phyloP scores from a whole-genome alignment of 192 early-diverging fungal genomes.

The Cetraspora pellucida region DNA sequence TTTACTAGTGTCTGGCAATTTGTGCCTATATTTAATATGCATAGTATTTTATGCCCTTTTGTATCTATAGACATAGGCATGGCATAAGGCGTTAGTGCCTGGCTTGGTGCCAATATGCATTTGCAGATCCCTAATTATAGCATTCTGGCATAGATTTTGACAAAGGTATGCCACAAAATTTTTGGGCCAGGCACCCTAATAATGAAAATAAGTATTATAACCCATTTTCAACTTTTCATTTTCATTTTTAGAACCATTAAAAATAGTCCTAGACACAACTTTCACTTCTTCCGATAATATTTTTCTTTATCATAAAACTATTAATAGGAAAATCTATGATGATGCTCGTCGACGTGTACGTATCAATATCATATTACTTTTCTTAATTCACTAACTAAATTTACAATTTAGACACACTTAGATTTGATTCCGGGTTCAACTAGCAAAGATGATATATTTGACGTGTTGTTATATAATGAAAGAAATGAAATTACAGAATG shows the following conservation, averaged over 20 bases:
- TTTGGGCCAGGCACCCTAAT: background rate
- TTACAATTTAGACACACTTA: constrained; percentile 30
- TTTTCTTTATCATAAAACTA: constrained; percentile 60
- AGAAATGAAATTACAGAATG: constrained; percentile 54
- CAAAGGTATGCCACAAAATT: too few relatives aligned
- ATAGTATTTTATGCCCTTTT: too few relatives aligned
- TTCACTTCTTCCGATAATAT: constrained; percentile 36
- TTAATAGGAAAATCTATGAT: constrained; percentile 51
- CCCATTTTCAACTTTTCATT: too few relatives aligned
- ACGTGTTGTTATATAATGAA: constrained; percentile 58
- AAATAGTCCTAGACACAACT: constrained; percentile 47
- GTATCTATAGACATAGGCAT: too few relatives aligned
- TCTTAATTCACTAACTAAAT: background rate
- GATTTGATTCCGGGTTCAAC: background rate
- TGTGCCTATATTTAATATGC: too few relatives aligned
- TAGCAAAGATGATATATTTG: constrained; percentile 39
- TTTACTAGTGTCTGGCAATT: too few relatives aligned
- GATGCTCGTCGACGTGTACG: constrained; percentile 45
- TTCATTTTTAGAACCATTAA: background rate
- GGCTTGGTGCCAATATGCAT: too few relatives aligned
- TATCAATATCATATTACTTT: constrained; percentile 3
- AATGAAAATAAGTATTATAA: background rate
- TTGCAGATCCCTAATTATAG: too few relatives aligned
- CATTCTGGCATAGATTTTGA: too few relatives aligned
- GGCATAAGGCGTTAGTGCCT: too few relatives aligned